phyloP scores from a whole-genome alignment of 805 yeast species.

The Monosporozyma unispora region DNA sequence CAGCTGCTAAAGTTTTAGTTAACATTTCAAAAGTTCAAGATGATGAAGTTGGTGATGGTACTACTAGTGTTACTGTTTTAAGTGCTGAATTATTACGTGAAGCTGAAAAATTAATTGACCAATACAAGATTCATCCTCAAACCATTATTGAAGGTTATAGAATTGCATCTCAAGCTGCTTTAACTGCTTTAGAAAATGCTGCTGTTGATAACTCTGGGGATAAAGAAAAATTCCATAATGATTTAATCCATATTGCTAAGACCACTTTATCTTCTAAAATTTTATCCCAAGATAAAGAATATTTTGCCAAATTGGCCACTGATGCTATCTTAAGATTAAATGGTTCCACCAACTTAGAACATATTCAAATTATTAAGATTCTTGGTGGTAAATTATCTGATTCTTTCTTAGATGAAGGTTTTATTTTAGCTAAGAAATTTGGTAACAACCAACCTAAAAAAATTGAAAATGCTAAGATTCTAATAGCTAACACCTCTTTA shows the following conservation, averaged over 20 bases:
- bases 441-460: conserved; percentile 92
- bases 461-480: conserved; percentile 71
- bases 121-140: conserved; percentile 86
- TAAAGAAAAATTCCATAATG: conserved; percentile 55
- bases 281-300: conserved; percentile 86
- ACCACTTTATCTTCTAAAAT: conserved; percentile 92
- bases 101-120: conserved; percentile 86
- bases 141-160: conserved; percentile 94
- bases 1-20: conserved; percentile 93
- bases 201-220: conserved; percentile 67
- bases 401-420: conserved; percentile 93
- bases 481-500: conserved; percentile 91
- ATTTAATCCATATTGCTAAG: conserved; percentile 77
- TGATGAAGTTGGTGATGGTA: conserved; percentile 98
- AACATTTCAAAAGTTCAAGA: conserved; percentile 95
- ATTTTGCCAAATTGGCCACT: conserved; percentile 83
- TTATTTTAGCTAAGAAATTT: conserved; percentile 80
- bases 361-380: conserved; percentile 88
- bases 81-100: conserved; percentile 88
- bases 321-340: conserved; percentile 84
- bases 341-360: conserved; percentile 81
- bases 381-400: conserved; percentile 88
- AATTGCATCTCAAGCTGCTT: conserved; percentile 79
- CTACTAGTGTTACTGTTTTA: conserved; percentile 89
- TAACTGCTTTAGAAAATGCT: conserved; percentile 62